A percentile compares a stretch with the other conserved stretches of the same genome.
These are phyloP conservation scores for Cantharellus anzutake DNA, from an alignment of 768 basidiomycete genomes.

Conservation along the genomic window DNA sequence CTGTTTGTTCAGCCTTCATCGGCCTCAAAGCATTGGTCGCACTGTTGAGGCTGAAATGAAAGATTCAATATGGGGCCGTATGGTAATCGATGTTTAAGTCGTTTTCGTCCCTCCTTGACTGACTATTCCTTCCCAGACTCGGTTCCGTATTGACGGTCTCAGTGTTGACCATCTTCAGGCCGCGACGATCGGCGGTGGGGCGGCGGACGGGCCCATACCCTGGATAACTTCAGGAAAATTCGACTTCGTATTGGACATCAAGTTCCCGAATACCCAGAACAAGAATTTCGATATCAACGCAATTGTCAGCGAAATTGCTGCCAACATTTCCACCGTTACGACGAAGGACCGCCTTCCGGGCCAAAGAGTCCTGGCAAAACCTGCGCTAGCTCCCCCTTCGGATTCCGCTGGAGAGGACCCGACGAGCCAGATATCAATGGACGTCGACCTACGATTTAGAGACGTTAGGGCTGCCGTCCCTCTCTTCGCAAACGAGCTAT, in stretches of 20 bases:
- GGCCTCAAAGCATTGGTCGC: conserved; percentile 86
- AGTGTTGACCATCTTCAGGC: conserved; percentile 90
- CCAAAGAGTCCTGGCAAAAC: conserved; percentile 69
- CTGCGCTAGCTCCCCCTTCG: conserved; percentile 58
- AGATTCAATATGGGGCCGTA: conserved; percentile 69
- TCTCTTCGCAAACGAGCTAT: conserved; percentile 71
- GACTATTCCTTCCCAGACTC: conserved; percentile 34
- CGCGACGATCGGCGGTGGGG: conserved; percentile 32
- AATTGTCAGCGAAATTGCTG: conserved; percentile 77
- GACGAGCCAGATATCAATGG: conserved; percentile 29
- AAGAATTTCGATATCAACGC: conserved; percentile 58
- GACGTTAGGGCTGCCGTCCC: conserved; percentile 93
- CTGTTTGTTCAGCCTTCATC: conserved; percentile 89
- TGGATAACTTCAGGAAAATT: conserved; percentile 97
- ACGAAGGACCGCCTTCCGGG: conserved; percentile 56
- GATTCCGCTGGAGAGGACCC: conserved; percentile 13
- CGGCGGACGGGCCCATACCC: conserved; percentile 67
- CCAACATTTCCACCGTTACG: conserved; percentile 42
- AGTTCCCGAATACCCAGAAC: conserved; percentile 49
- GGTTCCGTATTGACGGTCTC: conserved; percentile 91
- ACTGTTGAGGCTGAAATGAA: conserved; percentile 72
- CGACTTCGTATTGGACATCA: conserved; percentile 93
- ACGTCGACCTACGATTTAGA: conserved; percentile 86
- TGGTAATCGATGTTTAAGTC: conserved; percentile 36
- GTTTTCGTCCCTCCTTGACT: conserved; percentile 2